Evolutionary conservation across 805 yeast species (phyloP).

Genomic region (Starmerella bacillaris): DNA sequence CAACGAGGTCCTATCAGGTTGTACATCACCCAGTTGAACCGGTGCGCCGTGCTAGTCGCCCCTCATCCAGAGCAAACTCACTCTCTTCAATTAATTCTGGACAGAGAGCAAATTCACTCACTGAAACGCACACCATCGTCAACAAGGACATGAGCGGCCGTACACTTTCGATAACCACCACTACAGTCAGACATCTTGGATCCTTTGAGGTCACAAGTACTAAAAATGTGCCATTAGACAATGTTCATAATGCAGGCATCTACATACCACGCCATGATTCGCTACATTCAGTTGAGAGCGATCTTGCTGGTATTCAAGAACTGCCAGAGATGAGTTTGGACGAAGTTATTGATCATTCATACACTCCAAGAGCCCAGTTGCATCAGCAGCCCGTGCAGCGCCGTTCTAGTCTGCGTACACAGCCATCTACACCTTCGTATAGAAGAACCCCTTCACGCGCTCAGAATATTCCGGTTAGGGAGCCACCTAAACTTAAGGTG

Average conservation of each 20-base stretch:
- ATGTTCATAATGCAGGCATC: neutral
- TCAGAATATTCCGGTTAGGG: too few relatives aligned
- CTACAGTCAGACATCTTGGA: conserved; percentile 24
- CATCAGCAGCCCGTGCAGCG: neutral
- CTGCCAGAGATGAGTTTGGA: conserved; percentile 8
- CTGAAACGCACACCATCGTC: conserved; percentile 18
- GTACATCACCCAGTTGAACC: conserved; percentile 3
- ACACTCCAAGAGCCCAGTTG: neutral
- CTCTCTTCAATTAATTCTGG: conserved; percentile 3
- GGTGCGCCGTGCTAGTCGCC: conserved; percentile 11
- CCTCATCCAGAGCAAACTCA: conserved; percentile 8
- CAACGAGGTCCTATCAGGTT: conserved; percentile 7
- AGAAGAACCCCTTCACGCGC: too few relatives aligned
- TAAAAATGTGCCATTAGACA: conserved; percentile 17
- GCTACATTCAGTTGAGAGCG: conserved; percentile 13
- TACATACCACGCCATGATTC: conserved; percentile 3
- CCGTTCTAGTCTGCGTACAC: conserved; percentile 1
- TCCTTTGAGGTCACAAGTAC: conserved; percentile 23
- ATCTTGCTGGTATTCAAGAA: conserved; percentile 14
- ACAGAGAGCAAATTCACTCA: conserved; percentile 17
- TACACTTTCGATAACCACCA: conserved; percentile 24
- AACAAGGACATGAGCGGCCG: conserved; percentile 20
- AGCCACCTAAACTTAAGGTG: too few relatives aligned
- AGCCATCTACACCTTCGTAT: too few relatives aligned
- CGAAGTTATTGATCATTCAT: conserved; percentile 2